Evolutionary conservation across 2,329 filamentous ascomycete species (phyloP), one percentile per base, ranked within the genome.

Genomic region (Lizonia empirigonia): DNA sequence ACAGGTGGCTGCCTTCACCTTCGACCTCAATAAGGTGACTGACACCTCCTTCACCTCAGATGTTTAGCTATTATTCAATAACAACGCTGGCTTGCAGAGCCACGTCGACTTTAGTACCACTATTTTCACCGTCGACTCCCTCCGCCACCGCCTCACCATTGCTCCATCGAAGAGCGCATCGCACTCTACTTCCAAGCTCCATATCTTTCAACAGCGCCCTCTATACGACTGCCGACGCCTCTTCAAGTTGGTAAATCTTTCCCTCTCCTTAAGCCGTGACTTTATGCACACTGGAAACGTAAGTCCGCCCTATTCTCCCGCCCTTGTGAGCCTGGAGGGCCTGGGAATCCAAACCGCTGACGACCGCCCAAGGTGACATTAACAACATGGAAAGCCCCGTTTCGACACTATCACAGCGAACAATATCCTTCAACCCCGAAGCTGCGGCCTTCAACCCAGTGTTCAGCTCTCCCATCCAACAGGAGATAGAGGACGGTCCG

Each of bases 1-100:
- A 16, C 29, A n/a, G n/a, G n/a, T 18, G 4, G 19, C 30, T 38
- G 32, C 56, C 40, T 59, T 59, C 56, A 61, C 56, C 45, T 55
- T 26, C 40, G 30, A n/a, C n/a, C n/a, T n/a, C n/a, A n/a, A n/a
- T n/a, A n/a, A n/a, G n/a, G 35, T 42, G 32, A 26, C 33, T 18
- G 26, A 2, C 12, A 24, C 32, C 50, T 34, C 47, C 42, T 58
- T 62, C 56, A 64, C 58, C 42, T 55, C 22, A 29, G 26, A 40
- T 48, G 19, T 52, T 22, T 10, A 27, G 27, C 16, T 35, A 35
- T 27, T 40, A 15, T 38, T 24, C 29, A 40, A 27, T 22, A 47
- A 27, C 16, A 20, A 6, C 4, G 16, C 22, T 5, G 8, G 10
- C 3, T 30, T 7, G 10, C 18, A 4, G 9, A 24, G 15, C 19